Percentiles rank a stretch among this genome's conserved stretches.
Evolutionary conservation across 345 rosid genomes (phyloP).

Genomic region (Gossypioides kirkii): DNA sequence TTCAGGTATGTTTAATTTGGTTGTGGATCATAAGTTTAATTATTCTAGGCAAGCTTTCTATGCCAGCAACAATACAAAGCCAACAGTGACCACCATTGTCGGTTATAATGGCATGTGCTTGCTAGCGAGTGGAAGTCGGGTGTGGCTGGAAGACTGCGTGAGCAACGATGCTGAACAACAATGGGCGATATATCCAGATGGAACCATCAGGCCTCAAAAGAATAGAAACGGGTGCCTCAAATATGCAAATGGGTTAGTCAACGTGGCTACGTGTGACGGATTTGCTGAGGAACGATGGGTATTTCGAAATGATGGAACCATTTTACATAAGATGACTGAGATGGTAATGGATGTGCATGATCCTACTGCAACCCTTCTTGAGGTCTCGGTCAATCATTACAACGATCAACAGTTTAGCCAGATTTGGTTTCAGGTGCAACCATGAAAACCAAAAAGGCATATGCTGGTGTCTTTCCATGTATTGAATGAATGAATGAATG

Average conservation of each 20-base stretch:
- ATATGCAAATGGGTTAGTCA: background rate
- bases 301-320: background rate
- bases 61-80: background rate
- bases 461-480: background rate
- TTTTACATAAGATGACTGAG: background rate
- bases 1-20: background rate
- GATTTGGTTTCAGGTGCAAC: background rate
- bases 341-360: background rate
- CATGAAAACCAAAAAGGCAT: background rate
- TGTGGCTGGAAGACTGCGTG: background rate
- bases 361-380: background rate
- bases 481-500: background rate
- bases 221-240: background rate
- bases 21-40: background rate
- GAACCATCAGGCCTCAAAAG: background rate
- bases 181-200: background rate
- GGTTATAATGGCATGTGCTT: background rate
- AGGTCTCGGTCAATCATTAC: background rate
- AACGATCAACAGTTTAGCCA: background rate
- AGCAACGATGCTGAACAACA: background rate
- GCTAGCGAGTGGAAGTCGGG: background rate
- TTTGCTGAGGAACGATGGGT: background rate
- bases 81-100: background rate
- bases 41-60: background rate
- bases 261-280: background rate